Conservation (phyloP, 2,329 filamentous ascomycete genomes). For the Leptographium galeiforme region DNA sequence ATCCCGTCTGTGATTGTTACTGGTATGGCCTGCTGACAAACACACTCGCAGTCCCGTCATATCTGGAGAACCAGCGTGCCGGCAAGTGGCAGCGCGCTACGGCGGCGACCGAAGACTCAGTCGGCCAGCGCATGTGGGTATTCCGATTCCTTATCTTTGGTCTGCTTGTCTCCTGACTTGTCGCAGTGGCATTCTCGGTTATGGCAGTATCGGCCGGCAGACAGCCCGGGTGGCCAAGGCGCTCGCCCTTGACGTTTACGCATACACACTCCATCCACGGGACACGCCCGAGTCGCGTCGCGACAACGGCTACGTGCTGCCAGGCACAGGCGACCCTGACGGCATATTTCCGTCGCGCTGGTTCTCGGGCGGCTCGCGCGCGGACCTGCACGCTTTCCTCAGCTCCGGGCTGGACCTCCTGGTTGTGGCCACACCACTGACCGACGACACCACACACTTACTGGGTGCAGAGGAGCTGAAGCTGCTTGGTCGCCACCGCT, state of each 20-base stretch:
- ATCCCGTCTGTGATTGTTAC: too few relatives aligned
- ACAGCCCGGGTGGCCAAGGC: conserved; percentile 44
- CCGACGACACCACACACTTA: conserved; percentile 30
- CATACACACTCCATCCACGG: conserved; percentile 61
- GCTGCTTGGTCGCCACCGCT: conserved; percentile 20
- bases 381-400: conserved; percentile 36
- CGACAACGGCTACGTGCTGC: conserved; percentile 54
- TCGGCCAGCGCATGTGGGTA: conserved; percentile 35
- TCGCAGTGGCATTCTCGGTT: conserved; percentile 36
- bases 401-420: conserved; percentile 36
- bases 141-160: background rate
- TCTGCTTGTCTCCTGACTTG: background rate
- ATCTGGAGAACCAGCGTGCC: conserved; percentile 29
- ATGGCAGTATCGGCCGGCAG: conserved; percentile 41
- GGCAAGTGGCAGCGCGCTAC: conserved; percentile 27
- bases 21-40: background rate
- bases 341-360: conserved; percentile 35
- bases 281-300: conserved; percentile 48
- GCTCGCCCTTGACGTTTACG: conserved; percentile 59
- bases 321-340: conserved; percentile 45
- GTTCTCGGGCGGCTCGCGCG: conserved; percentile 31
- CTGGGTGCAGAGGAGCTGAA: conserved; percentile 38
- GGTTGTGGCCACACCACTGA: conserved; percentile 38
- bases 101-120: conserved; percentile 26
- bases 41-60: conserved; percentile 24